phyloP scores from a whole-genome alignment of 169 alveolate genomes.

The Cyclospora cayetanensis region DNA sequence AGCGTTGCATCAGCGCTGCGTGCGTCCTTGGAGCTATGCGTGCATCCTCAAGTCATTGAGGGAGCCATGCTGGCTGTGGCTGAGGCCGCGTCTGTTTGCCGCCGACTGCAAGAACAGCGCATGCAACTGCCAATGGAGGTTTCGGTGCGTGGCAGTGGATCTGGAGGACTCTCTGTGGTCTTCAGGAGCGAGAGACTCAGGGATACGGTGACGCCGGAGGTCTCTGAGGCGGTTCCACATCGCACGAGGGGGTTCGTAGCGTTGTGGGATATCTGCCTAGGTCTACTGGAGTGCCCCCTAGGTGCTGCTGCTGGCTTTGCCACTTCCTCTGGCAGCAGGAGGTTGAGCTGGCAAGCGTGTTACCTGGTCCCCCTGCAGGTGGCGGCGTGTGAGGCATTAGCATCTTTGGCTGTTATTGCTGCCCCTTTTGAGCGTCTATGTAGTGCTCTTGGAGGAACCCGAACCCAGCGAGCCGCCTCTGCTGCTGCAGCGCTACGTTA shows the following conservation, averaged over 20 bases:
- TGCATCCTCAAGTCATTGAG: constrained; percentile 24
- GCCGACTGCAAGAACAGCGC: too few species aligned
- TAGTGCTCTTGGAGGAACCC: neutral
- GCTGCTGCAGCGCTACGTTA: constrained; percentile 33
- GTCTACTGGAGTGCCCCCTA: neutral
- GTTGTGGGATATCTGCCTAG: neutral
- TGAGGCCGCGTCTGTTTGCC: too few species aligned
- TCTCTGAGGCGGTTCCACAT: too few species aligned
- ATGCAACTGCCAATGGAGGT: too few species aligned
- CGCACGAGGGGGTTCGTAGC: neutral
- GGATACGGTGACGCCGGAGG: too few species aligned
- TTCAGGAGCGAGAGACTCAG: too few species aligned
- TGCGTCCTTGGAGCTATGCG: neutral
- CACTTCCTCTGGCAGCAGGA: neutral
- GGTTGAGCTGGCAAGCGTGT: neutral
- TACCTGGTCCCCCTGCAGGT: neutral
- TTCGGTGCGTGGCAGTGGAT: too few species aligned
- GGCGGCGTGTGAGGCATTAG: constrained; percentile 26
- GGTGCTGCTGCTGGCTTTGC: neutral
- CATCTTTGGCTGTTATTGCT: constrained; percentile 23
- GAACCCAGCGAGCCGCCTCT: neutral
- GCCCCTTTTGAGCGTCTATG: constrained; percentile 12
- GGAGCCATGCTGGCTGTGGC: constrained; percentile 14
- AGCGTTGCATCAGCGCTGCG: neutral
- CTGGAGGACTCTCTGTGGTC: too few species aligned